Percentiles rank a stretch among this genome's conserved stretches.
Conservation (phyloP, 2,329 filamentous ascomycete species). For the Penicillium olsonii region DNA sequence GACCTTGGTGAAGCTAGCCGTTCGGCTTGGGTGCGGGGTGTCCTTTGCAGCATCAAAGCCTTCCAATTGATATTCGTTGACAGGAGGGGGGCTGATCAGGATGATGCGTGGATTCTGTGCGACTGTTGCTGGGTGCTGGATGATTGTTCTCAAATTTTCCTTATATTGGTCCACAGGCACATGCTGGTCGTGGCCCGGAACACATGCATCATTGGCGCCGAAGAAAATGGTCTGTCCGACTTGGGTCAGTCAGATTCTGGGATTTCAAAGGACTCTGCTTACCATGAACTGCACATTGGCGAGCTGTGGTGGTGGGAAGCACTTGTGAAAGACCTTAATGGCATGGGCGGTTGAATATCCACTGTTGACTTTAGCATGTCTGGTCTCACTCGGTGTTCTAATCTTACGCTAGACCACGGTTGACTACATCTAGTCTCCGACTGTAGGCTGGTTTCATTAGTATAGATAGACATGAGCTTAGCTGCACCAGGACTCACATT, state of each 20-base stretch:
- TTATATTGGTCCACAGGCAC: constrained; percentile 75
- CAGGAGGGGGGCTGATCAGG: constrained; percentile 73
- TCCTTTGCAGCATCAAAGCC: constrained; percentile 52
- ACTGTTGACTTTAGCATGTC: constrained; percentile 34
- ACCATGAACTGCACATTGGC: constrained; percentile 50
- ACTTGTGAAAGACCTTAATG: constrained; percentile 65
- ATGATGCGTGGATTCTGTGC: constrained; percentile 76
- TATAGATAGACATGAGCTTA: not conserved
- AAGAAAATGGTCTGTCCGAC: constrained; percentile 69
- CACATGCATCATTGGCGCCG: constrained; percentile 84
- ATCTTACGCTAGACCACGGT: constrained; percentile 71
- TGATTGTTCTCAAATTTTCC: constrained; percentile 69
- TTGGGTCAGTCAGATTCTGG: not conserved
- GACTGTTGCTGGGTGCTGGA: constrained; percentile 68
- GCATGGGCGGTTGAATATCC: constrained; percentile 83
- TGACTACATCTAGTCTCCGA: constrained; percentile 80
- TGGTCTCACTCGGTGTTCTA: constrained; percentile 2
- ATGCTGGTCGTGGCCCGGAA: constrained; percentile 70
- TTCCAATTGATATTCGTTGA: constrained; percentile 71
- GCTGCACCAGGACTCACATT: constrained; percentile 53
- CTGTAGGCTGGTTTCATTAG: constrained; percentile 61
- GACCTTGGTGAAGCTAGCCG: constrained; percentile 60
- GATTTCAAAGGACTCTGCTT: constrained; percentile 6
- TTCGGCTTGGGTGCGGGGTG: constrained; percentile 55
- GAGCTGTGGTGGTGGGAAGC: constrained; percentile 67